Conservation (phyloP, 176 grass and related monocot species). For the Echinochloa phyllopogon region DNA sequence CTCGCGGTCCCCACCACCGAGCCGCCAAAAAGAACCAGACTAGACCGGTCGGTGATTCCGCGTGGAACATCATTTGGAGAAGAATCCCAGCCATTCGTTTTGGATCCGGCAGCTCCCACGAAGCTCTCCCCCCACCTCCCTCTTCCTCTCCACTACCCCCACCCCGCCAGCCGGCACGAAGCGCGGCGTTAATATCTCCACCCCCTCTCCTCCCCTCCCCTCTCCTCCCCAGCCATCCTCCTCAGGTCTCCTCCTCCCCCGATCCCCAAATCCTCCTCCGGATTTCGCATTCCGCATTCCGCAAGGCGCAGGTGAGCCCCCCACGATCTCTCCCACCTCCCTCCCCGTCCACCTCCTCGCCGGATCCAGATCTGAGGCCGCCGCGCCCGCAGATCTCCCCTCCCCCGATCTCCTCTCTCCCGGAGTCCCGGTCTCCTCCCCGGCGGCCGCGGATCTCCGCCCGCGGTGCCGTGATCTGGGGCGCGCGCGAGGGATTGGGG, state of each 20-base stretch:
- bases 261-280: slow-evolving; percentile 27
- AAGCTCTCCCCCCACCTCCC: background rate
- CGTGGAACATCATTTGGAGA: no score
- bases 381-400: background rate
- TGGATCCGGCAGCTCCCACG: slow-evolving; percentile 14
- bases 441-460: background rate
- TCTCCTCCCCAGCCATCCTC: background rate
- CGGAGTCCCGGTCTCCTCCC: no score
- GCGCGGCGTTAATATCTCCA: slow-evolving; percentile 36
- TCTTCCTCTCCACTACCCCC: background rate
- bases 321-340: background rate
- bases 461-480: background rate
- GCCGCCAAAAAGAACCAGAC: background rate
- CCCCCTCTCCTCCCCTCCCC: background rate
- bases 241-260: background rate
- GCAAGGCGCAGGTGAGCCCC: slow-evolving; percentile 23
- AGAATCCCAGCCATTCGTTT: background rate
- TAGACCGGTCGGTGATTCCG: background rate
- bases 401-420: background rate
- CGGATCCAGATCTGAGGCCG: background rate
- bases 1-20: background rate
- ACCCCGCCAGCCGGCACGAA: slow-evolving; percentile 26
- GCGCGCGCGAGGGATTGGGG: background rate
- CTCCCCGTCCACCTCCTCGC: background rate
- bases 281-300: slow-evolving; percentile 28